phyloP scores from a whole-genome alignment of 176 grass and related monocot genomes.

The Oropetium thomaeum region DNA sequence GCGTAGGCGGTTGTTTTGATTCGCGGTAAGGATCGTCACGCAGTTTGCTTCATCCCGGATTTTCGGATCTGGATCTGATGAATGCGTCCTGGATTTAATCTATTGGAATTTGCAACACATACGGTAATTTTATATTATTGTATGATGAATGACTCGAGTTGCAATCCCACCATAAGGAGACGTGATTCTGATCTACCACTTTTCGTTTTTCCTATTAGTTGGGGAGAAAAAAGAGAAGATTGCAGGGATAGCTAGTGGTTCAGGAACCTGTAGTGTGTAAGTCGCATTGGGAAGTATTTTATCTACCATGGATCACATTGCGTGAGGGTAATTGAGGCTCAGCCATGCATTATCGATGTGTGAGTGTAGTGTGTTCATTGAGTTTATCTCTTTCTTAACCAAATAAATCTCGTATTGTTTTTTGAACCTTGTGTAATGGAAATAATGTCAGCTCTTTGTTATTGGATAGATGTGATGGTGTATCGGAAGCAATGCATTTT shows the following conservation, averaged over 20 bases:
- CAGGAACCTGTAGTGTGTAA: not conserved
- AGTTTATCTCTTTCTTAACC: too few species aligned
- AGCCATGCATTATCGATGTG: too few species aligned
- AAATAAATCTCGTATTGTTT: too few species aligned
- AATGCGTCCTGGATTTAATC: not conserved
- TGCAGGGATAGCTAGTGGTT: too few species aligned
- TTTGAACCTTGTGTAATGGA: too few species aligned
- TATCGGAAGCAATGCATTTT: too few species aligned
- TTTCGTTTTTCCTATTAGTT: too few species aligned
- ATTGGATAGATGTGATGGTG: too few species aligned
- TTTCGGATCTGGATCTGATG: conserved; percentile 24
- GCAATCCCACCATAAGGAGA: not conserved
- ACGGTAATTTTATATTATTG: not conserved
- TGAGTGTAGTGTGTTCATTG: too few species aligned
- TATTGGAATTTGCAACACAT: not conserved
- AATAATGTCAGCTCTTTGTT: too few species aligned
- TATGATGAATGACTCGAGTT: not conserved
- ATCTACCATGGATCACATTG: not conserved
- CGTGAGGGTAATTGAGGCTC: too few species aligned
- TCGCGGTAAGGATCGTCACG: not conserved
- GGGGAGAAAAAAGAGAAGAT: too few species aligned
- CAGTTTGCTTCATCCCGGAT: conserved; percentile 1
- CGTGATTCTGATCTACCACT: not conserved
- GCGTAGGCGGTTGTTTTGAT: not conserved
- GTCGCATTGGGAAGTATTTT: not conserved